A percentile compares a stretch with the other conserved stretches of the same genome.
These are phyloP conservation scores for Trichoderma atrobrunneum DNA, from an alignment of 2,329 filamentous ascomycete genomes.

Conservation along the genomic window DNA sequence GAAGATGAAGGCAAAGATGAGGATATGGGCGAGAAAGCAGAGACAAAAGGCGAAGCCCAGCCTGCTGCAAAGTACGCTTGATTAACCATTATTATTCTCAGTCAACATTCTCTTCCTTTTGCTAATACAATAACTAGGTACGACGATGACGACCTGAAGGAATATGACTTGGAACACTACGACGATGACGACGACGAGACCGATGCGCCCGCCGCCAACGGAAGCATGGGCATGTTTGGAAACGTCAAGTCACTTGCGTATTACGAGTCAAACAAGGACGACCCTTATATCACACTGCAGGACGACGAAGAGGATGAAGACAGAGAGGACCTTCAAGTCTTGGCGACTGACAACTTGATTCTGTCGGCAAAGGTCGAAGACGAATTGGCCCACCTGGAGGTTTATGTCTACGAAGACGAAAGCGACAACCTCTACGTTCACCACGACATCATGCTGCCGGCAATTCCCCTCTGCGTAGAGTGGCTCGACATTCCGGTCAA, in stretches of 20 bases:
- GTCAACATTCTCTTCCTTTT: background rate
- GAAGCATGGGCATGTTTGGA: slow-evolving; percentile 87
- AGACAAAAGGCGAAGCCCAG: slow-evolving; percentile 21
- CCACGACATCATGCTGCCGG: slow-evolving; percentile 98
- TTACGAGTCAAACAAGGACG: slow-evolving; percentile 89
- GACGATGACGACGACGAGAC: slow-evolving; percentile 85
- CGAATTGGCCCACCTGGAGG: slow-evolving; percentile 91
- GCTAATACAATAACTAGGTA: slow-evolving; percentile 40
- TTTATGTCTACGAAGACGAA: slow-evolving; percentile 95
- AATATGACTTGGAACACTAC: slow-evolving; percentile 95
- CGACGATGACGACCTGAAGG: slow-evolving; percentile 84
- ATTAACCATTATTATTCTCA: background rate
- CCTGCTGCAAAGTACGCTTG: slow-evolving; percentile 41
- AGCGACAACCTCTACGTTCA: slow-evolving; percentile 98
- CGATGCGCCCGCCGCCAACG: slow-evolving; percentile 48
- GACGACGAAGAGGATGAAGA: slow-evolving; percentile 74
- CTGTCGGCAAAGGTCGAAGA: slow-evolving; percentile 94
- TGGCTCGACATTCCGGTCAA: slow-evolving; percentile 93
- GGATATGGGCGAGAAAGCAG: slow-evolving; percentile 26
- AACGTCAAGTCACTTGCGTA: slow-evolving; percentile 92
- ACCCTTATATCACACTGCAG: slow-evolving; percentile 92
- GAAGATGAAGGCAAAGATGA: slow-evolving; percentile 21
- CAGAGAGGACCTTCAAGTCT: slow-evolving; percentile 86
- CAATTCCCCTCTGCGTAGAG: slow-evolving; percentile 91
- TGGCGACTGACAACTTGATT: slow-evolving; percentile 89